Conservation (phyloP, 75 land plant genomes). For the Selaginella moellendorffii region DNA sequence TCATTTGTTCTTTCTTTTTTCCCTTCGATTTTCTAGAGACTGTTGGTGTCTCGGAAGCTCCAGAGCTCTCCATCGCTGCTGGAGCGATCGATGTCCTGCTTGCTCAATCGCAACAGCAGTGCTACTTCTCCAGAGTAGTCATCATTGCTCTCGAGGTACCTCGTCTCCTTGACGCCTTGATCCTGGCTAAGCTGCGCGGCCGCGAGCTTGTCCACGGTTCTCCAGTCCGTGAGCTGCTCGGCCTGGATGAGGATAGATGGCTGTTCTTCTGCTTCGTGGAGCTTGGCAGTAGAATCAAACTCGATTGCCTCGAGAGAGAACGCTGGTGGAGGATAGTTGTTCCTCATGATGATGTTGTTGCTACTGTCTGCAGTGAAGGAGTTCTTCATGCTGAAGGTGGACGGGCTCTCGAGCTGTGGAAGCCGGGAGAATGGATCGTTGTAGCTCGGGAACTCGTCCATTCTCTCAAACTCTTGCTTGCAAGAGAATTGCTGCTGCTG, state of each 20-base stretch:
- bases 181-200: not conserved
- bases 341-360: not conserved
- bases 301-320: not conserved
- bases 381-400: not conserved
- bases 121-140: not conserved
- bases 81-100: not conserved
- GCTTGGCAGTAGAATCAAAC: not conserved
- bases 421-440: not conserved
- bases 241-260: not conserved
- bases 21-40: too few species aligned
- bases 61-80: not conserved
- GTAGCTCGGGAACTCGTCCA: not conserved
- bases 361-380: not conserved
- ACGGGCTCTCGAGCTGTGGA: not conserved
- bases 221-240: not conserved
- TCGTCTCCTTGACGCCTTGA: not conserved
- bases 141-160: not conserved
- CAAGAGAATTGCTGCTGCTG: constrained; percentile 12
- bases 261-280: not conserved
- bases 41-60: too few species aligned
- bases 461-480: not conserved
- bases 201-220: not conserved
- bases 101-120: not conserved
- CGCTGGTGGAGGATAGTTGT: not conserved
- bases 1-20: too few species aligned